Evolutionary conservation across 2,329 filamentous ascomycete genomes (phyloP).

Genomic region (Blastomyces emzantsi): DNA sequence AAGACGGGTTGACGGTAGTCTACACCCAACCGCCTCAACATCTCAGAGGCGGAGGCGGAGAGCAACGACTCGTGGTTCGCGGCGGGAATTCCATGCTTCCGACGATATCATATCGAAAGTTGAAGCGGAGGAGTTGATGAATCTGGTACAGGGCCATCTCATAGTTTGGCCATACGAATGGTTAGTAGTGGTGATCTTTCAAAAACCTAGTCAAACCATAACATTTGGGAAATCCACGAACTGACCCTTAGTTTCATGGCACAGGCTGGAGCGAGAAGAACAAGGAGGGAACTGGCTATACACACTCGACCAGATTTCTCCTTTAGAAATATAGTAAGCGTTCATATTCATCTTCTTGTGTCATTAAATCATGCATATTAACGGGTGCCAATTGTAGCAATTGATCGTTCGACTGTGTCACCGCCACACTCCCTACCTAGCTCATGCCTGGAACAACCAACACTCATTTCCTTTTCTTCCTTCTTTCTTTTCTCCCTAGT

Average conservation of each 20-base stretch:
- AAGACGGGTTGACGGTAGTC: conserved; percentile 26
- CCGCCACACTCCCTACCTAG: background rate
- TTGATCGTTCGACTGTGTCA: background rate
- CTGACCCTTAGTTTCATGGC: background rate
- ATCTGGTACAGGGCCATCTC: conserved; percentile 75
- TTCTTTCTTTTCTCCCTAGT: background rate
- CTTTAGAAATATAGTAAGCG: conserved; percentile 76
- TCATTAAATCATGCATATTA: background rate
- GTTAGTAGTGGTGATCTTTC: conserved; percentile 31
- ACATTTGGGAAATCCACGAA: conserved; percentile 5
- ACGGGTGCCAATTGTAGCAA: background rate
- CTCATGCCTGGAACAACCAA: background rate
- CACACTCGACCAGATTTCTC: conserved; percentile 90
- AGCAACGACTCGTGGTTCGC: conserved; percentile 39
- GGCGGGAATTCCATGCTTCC: conserved; percentile 41
- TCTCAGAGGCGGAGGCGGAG: conserved; percentile 34
- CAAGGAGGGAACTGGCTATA: conserved; percentile 93
- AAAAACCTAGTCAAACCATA: background rate
- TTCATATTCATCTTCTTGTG: background rate
- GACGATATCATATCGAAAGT: conserved; percentile 68
- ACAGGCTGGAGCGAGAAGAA: conserved; percentile 74
- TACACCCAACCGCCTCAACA: conserved; percentile 25
- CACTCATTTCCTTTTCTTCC: background rate
- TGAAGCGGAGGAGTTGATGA: conserved; percentile 73
- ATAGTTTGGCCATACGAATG: conserved; percentile 96